Conservation (phyloP, 2,329 filamentous ascomycete species). For the Waltergamsia citrina region DNA sequence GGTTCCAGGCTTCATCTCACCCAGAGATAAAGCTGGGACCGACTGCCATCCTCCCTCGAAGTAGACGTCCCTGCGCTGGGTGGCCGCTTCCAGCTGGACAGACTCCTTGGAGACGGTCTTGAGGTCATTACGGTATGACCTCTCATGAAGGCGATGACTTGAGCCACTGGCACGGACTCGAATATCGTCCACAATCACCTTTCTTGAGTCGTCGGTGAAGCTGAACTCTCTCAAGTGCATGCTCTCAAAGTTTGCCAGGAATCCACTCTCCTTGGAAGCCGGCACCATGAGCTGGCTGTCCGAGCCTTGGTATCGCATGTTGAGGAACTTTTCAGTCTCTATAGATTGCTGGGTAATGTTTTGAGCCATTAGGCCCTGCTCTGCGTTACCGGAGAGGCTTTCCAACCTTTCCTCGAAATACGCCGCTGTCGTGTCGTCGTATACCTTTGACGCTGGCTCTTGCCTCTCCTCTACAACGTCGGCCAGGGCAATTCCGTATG, state of each 20-base stretch:
- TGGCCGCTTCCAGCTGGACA: conserved; percentile 33
- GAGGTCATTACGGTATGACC: conserved; percentile 12
- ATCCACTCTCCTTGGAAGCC: conserved; percentile 12
- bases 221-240: conserved; percentile 30
- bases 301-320: conserved; percentile 31
- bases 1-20: conserved; percentile 50
- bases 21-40: conserved; percentile 13
- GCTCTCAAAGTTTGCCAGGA: conserved; percentile 17
- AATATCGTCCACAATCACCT: conserved; percentile 31
- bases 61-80: conserved; percentile 25
- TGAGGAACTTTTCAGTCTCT: conserved; percentile 29
- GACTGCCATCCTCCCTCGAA: conserved; percentile 16
- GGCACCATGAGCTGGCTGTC: conserved; percentile 28
- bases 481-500: conserved; percentile 21
- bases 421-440: too few relatives aligned
- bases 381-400: background rate
- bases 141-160: conserved; percentile 36
- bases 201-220: conserved; percentile 30
- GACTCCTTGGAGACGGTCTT: background rate
- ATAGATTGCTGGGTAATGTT: conserved; percentile 17
- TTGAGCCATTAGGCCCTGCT: background rate
- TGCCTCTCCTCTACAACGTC: conserved; percentile 21
- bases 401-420: conserved; percentile 2
- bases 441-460: conserved; percentile 14
- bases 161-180: conserved; percentile 26